Conservation (phyloP, 805 yeast species). For the Spencermartinsiella europaea region DNA sequence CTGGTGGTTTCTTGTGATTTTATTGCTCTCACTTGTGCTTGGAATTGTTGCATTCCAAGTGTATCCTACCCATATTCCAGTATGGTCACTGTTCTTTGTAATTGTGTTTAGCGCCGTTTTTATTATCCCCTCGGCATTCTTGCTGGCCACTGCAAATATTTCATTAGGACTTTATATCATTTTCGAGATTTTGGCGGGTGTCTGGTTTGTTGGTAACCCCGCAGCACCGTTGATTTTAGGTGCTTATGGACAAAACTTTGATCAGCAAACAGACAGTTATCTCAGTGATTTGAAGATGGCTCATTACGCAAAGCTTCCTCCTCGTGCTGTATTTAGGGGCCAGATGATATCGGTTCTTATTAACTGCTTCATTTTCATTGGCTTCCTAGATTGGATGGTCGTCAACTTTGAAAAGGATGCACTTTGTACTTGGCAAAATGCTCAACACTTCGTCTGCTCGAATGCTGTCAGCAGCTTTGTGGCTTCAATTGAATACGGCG, state of each 20-base stretch:
- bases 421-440: slow-evolving; percentile 39
- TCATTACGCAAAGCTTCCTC: slow-evolving; percentile 39
- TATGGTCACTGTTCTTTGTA: slow-evolving; percentile 58
- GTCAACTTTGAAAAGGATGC: slow-evolving; percentile 26
- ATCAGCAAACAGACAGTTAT: slow-evolving; percentile 58
- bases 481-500: slow-evolving; percentile 39
- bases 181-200: slow-evolving; percentile 60
- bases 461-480: slow-evolving; percentile 34
- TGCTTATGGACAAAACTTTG: slow-evolving; percentile 42
- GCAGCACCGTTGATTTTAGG: slow-evolving; percentile 46
- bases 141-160: slow-evolving; percentile 54
- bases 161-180: slow-evolving; percentile 55
- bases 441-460: slow-evolving; percentile 34
- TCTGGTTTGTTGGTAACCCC: slow-evolving; percentile 58
- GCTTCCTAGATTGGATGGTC: slow-evolving; percentile 32
- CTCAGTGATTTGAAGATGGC: slow-evolving; percentile 50
- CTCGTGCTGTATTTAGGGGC: slow-evolving; percentile 36
- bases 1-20: slow-evolving; percentile 60
- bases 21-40: slow-evolving; percentile 40
- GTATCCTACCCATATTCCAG: slow-evolving; percentile 48
- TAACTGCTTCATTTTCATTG: no score
- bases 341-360: slow-evolving; percentile 39
- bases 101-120: slow-evolving; percentile 48
- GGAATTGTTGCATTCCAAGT: slow-evolving; percentile 38
- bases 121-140: slow-evolving; percentile 54